Evolutionary conservation across 116 monocot species (phyloP).

Genomic region (Cymodocea nodosa): DNA sequence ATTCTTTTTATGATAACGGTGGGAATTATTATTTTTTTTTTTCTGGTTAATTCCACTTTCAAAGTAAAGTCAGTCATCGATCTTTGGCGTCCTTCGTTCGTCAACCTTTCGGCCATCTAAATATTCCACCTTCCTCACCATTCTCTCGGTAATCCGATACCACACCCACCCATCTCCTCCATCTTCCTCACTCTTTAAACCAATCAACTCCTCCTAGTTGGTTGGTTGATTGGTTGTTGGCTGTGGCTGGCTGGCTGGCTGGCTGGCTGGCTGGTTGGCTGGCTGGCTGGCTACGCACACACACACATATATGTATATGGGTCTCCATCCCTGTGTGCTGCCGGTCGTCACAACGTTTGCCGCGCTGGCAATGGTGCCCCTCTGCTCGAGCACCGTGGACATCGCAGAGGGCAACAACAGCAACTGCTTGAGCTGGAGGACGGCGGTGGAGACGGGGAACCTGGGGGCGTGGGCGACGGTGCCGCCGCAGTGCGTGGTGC

Average conservation of each 20-base stretch:
- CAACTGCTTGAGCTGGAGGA: conserved; percentile 60
- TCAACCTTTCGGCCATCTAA: no score
- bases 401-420: neutral
- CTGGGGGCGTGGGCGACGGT: conserved; percentile 31
- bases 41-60: neutral
- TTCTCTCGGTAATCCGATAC: neutral
- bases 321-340: neutral
- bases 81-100: no score
- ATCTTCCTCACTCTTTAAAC: no score
- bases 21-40: no score
- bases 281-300: no score
- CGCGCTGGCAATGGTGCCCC: neutral
- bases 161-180: no score
- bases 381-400: neutral
- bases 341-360: neutral
- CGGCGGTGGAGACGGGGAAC: conserved; percentile 60
- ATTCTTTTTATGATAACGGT: no score
- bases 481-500: conserved; percentile 30
- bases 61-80: neutral
- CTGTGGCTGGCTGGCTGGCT: no score
- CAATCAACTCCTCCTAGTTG: no score
- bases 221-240: no score
- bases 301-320: neutral
- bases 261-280: no score
- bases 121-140: neutral